A percentile compares a stretch with the other conserved stretches of the same genome.
phyloP scores from a whole-genome alignment of 2,329 filamentous ascomycete species.

The Talaromyces sp. region DNA sequence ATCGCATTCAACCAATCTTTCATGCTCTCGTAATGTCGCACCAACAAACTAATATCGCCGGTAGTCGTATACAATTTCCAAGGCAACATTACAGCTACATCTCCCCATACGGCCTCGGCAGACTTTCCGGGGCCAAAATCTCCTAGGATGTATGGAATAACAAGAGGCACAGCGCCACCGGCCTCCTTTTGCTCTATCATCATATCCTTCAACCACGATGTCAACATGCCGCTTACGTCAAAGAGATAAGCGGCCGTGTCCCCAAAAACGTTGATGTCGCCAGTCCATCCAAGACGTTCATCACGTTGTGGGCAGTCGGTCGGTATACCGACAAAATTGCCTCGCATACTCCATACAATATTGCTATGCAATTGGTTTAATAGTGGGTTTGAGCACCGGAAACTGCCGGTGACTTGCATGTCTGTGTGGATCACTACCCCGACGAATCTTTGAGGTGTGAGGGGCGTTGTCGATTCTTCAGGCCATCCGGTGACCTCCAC shows the following conservation, averaged over 20 bases:
- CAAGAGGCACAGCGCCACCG: conserved; percentile 25
- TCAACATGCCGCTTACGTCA: conserved; percentile 50
- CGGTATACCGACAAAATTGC: conserved; percentile 57
- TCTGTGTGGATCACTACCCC: conserved; percentile 50
- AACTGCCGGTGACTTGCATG: conserved; percentile 49
- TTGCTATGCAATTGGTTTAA: conserved; percentile 56
- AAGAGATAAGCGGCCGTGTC: conserved; percentile 47
- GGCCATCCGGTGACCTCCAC: conserved; percentile 48
- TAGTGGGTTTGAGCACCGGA: conserved; percentile 48
- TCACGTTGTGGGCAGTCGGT: conserved; percentile 59
- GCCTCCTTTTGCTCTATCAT: conserved; percentile 30
- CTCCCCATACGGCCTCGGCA: conserved; percentile 33
- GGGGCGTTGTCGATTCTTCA: not conserved
- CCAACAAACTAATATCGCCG: conserved; percentile 37
- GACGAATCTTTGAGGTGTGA: not conserved
- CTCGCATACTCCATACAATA: conserved; percentile 55
- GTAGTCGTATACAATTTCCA: conserved; percentile 32
- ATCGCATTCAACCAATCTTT: conserved; percentile 35
- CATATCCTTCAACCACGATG: conserved; percentile 51
- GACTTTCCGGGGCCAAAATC: conserved; percentile 18
- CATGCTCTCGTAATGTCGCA: conserved; percentile 36
- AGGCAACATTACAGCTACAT: conserved; percentile 34
- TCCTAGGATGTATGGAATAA: conserved; percentile 25
- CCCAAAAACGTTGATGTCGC: conserved; percentile 50
- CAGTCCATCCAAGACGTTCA: conserved; percentile 54